Conservation (phyloP, 2,329 filamentous ascomycete species). For the Trichoderma koningiopsis region DNA sequence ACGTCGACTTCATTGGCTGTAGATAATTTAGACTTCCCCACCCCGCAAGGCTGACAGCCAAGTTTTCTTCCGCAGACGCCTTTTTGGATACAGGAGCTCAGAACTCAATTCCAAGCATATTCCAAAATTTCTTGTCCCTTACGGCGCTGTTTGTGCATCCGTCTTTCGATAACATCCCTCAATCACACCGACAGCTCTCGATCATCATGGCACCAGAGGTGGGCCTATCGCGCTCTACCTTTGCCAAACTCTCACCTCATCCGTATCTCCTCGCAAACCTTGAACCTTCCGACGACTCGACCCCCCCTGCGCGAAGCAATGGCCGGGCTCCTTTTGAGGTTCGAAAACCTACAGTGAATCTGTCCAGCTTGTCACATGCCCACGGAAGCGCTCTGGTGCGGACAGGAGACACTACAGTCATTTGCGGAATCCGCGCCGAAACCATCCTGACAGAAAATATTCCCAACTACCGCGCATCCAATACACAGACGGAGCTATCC, state of each 20-base stretch:
- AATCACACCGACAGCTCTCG: neutral
- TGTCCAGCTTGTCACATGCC: slow-evolving; percentile 81
- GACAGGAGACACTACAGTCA: slow-evolving; percentile 87
- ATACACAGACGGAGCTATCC: slow-evolving; percentile 51
- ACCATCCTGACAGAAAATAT: slow-evolving; percentile 76
- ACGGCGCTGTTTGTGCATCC: neutral
- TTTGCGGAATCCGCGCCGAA: slow-evolving; percentile 89
- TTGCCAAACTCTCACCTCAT: slow-evolving; percentile 86
- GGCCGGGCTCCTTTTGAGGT: slow-evolving; percentile 71
- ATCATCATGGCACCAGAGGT: slow-evolving; percentile 37
- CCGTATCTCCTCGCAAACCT: slow-evolving; percentile 91
- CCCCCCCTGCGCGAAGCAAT: slow-evolving; percentile 71
- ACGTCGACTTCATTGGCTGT: slow-evolving; percentile 8
- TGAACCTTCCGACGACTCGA: slow-evolving; percentile 55
- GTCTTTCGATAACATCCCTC: neutral
- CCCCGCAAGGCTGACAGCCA: slow-evolving; percentile 32
- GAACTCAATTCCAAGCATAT: neutral
- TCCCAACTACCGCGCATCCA: slow-evolving; percentile 60
- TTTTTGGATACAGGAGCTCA: neutral
- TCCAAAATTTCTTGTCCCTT: neutral
- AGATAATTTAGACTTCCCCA: neutral
- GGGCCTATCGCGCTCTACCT: slow-evolving; percentile 65
- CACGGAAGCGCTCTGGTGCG: slow-evolving; percentile 89
- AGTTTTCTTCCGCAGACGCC: slow-evolving; percentile 31
- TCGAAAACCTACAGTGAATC: slow-evolving; percentile 75